phyloP scores from a whole-genome alignment of 495 filamentous ascomycete genomes.

The Astrocystis sublimbata region DNA sequence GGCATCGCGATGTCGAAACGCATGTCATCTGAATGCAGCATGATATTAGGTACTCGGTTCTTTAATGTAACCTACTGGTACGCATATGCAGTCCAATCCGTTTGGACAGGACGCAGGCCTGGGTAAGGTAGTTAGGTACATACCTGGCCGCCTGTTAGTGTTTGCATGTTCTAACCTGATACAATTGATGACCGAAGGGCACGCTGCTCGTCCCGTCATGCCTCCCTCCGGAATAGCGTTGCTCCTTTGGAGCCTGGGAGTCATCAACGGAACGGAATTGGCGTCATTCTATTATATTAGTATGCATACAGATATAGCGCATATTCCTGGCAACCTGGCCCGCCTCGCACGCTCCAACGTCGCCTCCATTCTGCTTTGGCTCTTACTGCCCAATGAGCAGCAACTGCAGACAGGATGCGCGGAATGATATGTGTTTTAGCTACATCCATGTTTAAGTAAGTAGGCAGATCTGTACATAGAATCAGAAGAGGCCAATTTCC shows the following conservation, averaged over 20 bases:
- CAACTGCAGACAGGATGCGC: not conserved
- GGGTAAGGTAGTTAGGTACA: not conserved
- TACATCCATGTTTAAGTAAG: not conserved
- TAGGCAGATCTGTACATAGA: not conserved
- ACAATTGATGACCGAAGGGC: slow-evolving; percentile 1
- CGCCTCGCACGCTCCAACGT: no score
- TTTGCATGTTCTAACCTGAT: not conserved
- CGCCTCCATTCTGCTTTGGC: slow-evolving; percentile 5
- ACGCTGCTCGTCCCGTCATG: not conserved
- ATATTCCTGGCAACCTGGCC: not conserved
- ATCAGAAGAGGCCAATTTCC: not conserved
- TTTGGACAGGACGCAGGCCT: no score
- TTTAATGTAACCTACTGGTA: not conserved
- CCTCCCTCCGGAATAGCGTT: no score
- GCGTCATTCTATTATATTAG: not conserved
- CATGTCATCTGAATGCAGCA: not conserved
- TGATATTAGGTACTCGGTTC: not conserved
- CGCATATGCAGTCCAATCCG: no score
- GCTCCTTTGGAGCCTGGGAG: no score
- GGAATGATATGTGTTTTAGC: not conserved
- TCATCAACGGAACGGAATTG: slow-evolving; percentile 2
- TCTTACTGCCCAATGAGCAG: not conserved
- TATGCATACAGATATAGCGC: not conserved
- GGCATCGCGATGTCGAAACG: not conserved
- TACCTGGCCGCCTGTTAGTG: not conserved